Evolutionary conservation across 768 basidiomycete genomes (phyloP).

Genomic region (Cystobasidium ongulense): DNA sequence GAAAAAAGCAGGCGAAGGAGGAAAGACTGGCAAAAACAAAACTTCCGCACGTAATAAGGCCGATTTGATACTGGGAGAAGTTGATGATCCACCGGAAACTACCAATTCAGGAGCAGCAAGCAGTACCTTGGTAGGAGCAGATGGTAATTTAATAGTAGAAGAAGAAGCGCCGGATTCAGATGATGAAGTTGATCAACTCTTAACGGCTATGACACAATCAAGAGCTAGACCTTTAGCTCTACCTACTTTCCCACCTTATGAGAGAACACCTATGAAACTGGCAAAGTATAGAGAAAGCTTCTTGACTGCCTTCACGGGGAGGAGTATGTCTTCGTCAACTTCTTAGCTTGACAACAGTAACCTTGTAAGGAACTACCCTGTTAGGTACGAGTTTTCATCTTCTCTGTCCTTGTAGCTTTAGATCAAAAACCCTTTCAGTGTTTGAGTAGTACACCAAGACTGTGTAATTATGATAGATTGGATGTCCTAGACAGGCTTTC

Average conservation of each 20-base stretch:
- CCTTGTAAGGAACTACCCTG: neutral
- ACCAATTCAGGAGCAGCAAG: neutral
- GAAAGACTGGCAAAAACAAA: neutral
- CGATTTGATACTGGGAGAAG: slow-evolving; percentile 23
- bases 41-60: slow-evolving; percentile 15
- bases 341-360: neutral
- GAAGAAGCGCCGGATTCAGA: slow-evolving; percentile 28
- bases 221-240: slow-evolving; percentile 13
- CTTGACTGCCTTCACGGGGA: slow-evolving; percentile 29
- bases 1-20: slow-evolving; percentile 16
- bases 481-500: too few relatives aligned
- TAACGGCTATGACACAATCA: slow-evolving; percentile 8
- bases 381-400: too few relatives aligned
- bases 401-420: neutral
- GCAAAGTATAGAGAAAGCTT: slow-evolving; percentile 20
- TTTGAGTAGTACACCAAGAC: too few relatives aligned
- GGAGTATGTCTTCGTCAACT: neutral
- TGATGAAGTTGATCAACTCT: slow-evolving; percentile 28
- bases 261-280: slow-evolving; percentile 6
- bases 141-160: neutral
- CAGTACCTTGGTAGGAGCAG: neutral
- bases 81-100: slow-evolving; percentile 27
- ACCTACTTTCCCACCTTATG: neutral
- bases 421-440: too few relatives aligned
- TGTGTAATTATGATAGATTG: too few relatives aligned